Base-by-base conservation (phyloP, 1,284 basidiomycete genomes). In the Leccinum angustisporum region DNA sequence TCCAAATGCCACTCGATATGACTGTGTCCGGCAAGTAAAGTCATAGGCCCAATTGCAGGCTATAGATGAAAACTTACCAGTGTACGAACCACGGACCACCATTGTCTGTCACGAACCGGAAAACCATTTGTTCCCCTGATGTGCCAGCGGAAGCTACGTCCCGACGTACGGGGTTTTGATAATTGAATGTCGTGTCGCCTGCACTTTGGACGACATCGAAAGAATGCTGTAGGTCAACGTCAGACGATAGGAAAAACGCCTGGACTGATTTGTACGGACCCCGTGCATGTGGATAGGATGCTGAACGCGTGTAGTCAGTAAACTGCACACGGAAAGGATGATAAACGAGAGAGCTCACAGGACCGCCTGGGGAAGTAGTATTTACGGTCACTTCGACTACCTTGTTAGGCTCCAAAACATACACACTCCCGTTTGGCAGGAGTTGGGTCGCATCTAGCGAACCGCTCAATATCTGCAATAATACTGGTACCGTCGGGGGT, bases 1-100 rank as follows among this genome's bases (percentile, higher is more conserved):
- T 79, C 75, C 3, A 83, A 66, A 70, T 82, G 81, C 78, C 79
- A 82, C 56, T 84, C 78, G 61, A 82, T 78, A 64, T 81, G 80
- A 64, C 83, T 66, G 14, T 66, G 25, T 7, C 9, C 59, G 30
- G 36, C 21, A n/a, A 31, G 18, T 30, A 31, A 51, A 30, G 21
- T 61, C 34, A 62, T 11, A 33, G 9, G 10, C 14, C 11, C 16
- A 46, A 10, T 10, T 13, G 21, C 10, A 18, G 43, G 16, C 25
- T 21, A 40, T 43, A 38, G 27, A 43, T 51, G 43, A 33, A 33
- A 50, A 33, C 36, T 54, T 70, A 80, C 79, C 80, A 81, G 64
- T 81, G 80, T 64, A 81, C 62, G 60, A 81, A 76, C 81, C 80
- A 81, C 34, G 77, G 71, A 2, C 78, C 77, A 0, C 71, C 36